Conservation (phyloP, 345 rosid species). For the Theobroma cacao region DNA sequence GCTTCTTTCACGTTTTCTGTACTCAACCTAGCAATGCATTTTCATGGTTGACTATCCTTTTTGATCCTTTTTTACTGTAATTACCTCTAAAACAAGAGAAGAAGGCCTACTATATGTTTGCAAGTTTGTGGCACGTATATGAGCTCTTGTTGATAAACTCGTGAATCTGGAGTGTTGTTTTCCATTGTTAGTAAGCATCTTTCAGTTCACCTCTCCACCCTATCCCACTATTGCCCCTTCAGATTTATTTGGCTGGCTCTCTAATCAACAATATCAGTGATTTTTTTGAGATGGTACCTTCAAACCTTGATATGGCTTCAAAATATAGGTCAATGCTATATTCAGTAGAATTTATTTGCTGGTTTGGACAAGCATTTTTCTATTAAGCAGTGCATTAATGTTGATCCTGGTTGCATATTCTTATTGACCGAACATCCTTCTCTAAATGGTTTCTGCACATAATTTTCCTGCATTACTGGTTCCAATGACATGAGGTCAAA, state of each 20-base stretch:
- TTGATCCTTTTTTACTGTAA: slow-evolving; percentile 59
- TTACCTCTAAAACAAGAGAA: slow-evolving; percentile 52
- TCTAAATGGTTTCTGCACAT: neutral
- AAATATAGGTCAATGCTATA: neutral
- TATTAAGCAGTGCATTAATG: too few relatives aligned
- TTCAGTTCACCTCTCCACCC: neutral
- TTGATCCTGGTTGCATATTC: too few relatives aligned
- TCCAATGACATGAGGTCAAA: neutral
- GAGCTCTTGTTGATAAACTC: slow-evolving; percentile 59
- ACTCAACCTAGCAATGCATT: slow-evolving; percentile 74
- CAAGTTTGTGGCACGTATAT: slow-evolving; percentile 66
- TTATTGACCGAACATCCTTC: too few relatives aligned
- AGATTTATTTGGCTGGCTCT: neutral
- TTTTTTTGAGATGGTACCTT: neutral
- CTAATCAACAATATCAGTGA: neutral
- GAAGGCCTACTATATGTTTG: slow-evolving; percentile 55
- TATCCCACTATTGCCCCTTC: neutral
- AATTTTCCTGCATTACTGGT: neutral
- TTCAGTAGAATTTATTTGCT: neutral
- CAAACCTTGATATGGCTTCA: neutral
- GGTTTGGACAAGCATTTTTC: neutral
- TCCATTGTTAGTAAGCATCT: slow-evolving; percentile 62
- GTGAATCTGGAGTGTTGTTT: slow-evolving; percentile 82
- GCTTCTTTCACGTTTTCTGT: slow-evolving; percentile 73
- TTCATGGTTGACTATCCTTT: slow-evolving; percentile 79